Percentiles rank a stretch among this genome's conserved stretches.
Conservation (phyloP, 2,329 filamentous ascomycete genomes). For the Aaosphaeria pasadenensis region DNA sequence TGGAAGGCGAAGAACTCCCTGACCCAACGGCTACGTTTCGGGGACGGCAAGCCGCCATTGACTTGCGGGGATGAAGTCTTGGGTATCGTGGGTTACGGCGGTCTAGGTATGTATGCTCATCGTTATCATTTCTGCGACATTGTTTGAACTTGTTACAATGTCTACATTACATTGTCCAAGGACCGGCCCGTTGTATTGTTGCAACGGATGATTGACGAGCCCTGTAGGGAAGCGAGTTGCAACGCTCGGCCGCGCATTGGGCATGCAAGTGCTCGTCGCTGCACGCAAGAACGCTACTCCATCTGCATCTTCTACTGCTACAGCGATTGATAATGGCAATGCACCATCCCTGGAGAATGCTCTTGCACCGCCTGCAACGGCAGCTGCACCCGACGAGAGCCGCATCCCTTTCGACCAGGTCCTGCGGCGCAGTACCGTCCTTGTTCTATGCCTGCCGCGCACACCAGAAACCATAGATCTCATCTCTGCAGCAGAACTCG, state of each 20-base stretch:
- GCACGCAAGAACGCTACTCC: constrained; percentile 30
- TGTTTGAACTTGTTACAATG: too few relatives aligned
- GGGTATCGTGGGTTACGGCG: constrained; percentile 51
- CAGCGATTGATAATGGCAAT: neutral
- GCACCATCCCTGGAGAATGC: neutral
- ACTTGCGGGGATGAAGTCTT: constrained; percentile 49
- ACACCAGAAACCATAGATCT: constrained; percentile 30
- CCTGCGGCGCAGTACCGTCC: constrained; percentile 34
- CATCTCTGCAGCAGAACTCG: constrained; percentile 40
- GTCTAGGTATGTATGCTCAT: constrained; percentile 35
- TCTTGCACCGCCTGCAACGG: neutral
- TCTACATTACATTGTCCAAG: neutral
- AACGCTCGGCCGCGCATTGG: constrained; percentile 42
- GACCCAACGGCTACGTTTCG: constrained; percentile 28
- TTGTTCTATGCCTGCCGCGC: constrained; percentile 36
- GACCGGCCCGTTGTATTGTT: neutral
- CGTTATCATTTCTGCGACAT: neutral
- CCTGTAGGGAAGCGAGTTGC: constrained; percentile 43
- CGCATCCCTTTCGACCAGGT: constrained; percentile 38
- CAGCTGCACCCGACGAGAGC: constrained; percentile 9
- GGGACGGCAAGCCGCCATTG: constrained; percentile 39
- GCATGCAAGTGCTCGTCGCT: constrained; percentile 50
- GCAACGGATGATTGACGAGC: neutral
- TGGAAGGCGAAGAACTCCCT: constrained; percentile 43
- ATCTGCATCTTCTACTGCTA: too few relatives aligned